Evolutionary conservation across 208 protist genomes (phyloP).

Genomic region (Acanthamoeba royreba): DNA sequence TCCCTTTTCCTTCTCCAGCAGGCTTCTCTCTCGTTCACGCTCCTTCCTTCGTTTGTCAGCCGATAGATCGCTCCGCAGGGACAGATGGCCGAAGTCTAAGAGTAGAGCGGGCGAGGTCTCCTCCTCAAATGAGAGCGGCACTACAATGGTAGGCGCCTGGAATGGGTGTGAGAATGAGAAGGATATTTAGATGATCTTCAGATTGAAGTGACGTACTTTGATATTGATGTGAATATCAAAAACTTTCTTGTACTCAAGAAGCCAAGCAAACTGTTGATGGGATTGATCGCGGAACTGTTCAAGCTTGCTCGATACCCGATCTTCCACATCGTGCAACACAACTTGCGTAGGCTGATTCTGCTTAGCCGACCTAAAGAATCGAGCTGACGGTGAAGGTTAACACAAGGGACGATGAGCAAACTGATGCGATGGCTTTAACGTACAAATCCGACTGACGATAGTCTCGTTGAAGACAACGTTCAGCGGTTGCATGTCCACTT

Average conservation of each 20-base stretch:
- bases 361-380: neutral
- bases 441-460: neutral
- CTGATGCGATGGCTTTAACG: neutral
- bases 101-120: neutral
- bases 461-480: constrained; percentile 7
- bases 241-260: constrained; percentile 18
- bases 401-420: too few species aligned
- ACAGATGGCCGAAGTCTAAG: constrained; percentile 19
- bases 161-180: too few species aligned
- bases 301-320: neutral
- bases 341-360: neutral
- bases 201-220: neutral
- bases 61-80: constrained; percentile 1
- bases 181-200: neutral
- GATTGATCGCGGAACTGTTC: neutral
- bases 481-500: constrained; percentile 20
- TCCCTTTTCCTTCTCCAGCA: neutral
- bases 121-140: neutral
- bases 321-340: neutral
- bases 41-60: neutral
- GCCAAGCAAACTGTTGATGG: neutral
- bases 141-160: constrained; percentile 26
- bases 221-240: neutral
- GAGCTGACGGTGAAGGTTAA: too few species aligned
- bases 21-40: neutral